Percentiles rank a stretch among this genome's conserved stretches.
These are phyloP conservation scores for Dendrobium nobile DNA, from an alignment of 106 monocot species.

Conservation along the genomic window DNA sequence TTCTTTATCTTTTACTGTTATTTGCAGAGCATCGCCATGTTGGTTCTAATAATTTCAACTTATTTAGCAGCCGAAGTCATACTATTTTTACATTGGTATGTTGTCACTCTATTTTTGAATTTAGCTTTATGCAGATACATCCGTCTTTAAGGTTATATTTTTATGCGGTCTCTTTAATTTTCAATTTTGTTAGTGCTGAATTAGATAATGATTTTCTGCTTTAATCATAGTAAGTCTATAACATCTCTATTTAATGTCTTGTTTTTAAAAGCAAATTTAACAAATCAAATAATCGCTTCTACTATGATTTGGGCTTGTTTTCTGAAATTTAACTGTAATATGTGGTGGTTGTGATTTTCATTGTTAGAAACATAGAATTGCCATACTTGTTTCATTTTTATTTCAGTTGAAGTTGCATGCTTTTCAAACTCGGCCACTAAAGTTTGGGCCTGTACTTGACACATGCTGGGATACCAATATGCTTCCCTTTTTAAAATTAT, in stretches of 20 bases:
- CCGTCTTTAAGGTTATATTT: neutral
- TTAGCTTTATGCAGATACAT: neutral
- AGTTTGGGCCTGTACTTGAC: neutral
- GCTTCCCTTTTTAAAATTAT: neutral
- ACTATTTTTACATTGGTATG: slow-evolving; percentile 90
- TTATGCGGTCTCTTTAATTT: neutral
- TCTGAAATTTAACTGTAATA: neutral
- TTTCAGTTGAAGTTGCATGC: neutral
- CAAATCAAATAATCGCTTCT: slow-evolving; percentile 1
- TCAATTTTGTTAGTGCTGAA: neutral
- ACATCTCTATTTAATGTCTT: neutral
- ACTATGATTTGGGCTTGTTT: neutral
- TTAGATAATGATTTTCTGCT: neutral
- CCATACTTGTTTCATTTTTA: neutral
- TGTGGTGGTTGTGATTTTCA: neutral
- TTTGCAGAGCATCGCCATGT: slow-evolving; percentile 90
- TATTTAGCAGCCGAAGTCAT: slow-evolving; percentile 90
- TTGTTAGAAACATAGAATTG: neutral
- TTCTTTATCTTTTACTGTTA: neutral
- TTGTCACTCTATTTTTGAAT: slow-evolving; percentile 5
- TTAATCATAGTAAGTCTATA: neutral
- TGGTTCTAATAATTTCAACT: slow-evolving; percentile 92
- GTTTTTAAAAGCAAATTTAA: neutral
- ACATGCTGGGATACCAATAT: neutral
- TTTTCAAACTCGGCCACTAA: neutral